phyloP scores from a whole-genome alignment of 352 stramenopile genomes.

The Phytophthora sp. region DNA sequence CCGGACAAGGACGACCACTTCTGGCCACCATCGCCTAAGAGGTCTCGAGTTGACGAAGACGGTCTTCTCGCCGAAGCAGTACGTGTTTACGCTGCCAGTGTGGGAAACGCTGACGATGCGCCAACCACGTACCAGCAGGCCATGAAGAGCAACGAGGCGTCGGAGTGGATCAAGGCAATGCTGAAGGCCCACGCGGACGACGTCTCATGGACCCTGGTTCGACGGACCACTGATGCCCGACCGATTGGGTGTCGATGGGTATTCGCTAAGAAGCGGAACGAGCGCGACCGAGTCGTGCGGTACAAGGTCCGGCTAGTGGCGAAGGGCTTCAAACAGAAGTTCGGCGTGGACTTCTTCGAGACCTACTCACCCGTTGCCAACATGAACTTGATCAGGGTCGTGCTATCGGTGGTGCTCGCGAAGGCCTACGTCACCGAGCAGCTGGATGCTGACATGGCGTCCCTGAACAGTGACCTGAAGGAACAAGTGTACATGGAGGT shows the following conservation, averaged over 20 bases:
- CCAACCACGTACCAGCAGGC: too few species aligned
- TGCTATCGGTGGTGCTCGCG: too few species aligned
- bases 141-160: too few species aligned
- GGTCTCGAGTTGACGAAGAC: slow-evolving; percentile 10
- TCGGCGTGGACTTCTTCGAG: too few species aligned
- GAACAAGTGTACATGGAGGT: too few species aligned
- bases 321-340: slow-evolving; percentile 10
- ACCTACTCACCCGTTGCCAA: slow-evolving; percentile 8
- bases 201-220: slow-evolving; percentile 1
- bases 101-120: too few species aligned
- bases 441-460: too few species aligned
- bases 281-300: background rate
- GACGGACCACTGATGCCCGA: background rate
- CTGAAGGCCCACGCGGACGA: slow-evolving; percentile 1
- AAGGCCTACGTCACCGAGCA: too few species aligned
- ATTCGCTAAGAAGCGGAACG: slow-evolving; percentile 10
- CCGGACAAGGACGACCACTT: background rate
- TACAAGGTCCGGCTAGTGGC: slow-evolving; percentile 5
- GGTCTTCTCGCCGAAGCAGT: slow-evolving; percentile 8
- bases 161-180: too few species aligned
- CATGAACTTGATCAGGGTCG: slow-evolving; percentile 3
- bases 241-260: slow-evolving; percentile 8
- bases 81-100: too few species aligned
- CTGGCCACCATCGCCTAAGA: background rate
- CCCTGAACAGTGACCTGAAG: too few species aligned